Conservation (phyloP, 208 protist species). For the Leishmania lainsoni region DNA sequence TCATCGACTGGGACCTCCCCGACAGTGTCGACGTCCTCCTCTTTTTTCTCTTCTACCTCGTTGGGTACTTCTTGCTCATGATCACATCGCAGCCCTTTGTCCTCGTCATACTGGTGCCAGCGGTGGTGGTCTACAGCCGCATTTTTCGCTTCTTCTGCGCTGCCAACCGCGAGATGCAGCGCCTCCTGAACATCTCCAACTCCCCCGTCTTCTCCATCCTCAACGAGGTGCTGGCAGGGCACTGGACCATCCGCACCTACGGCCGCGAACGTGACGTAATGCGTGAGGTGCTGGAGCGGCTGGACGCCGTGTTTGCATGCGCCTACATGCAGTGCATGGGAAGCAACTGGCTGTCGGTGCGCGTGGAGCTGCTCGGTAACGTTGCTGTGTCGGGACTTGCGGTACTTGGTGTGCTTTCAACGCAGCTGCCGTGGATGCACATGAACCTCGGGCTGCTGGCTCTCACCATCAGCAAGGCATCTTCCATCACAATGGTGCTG, state of each 20-base stretch:
- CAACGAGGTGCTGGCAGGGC: constrained; percentile 65
- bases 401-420: constrained; percentile 44
- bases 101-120: constrained; percentile 63
- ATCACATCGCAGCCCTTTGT: constrained; percentile 46
- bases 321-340: constrained; percentile 41
- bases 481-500: constrained; percentile 61
- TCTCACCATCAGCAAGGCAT: constrained; percentile 60
- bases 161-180: constrained; percentile 79
- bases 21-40: constrained; percentile 29
- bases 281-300: constrained; percentile 32
- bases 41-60: constrained; percentile 39
- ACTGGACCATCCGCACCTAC: constrained; percentile 78
- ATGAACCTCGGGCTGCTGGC: constrained; percentile 52
- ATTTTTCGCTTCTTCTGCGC: constrained; percentile 70
- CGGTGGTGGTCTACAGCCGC: constrained; percentile 70
- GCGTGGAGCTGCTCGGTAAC: constrained; percentile 88
- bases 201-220: constrained; percentile 87
- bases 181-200: constrained; percentile 74
- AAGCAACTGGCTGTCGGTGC: constrained; percentile 86
- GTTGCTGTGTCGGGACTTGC: constrained; percentile 54
- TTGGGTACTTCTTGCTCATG: constrained; percentile 47
- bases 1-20: constrained; percentile 71
- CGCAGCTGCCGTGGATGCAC: constrained; percentile 21
- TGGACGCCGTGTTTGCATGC: constrained; percentile 53
- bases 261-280: constrained; percentile 61